These are phyloP conservation scores for Atkinsonella hypoxylon DNA, from an alignment of 2,329 filamentous ascomycete genomes.

Conservation along the genomic window DNA sequence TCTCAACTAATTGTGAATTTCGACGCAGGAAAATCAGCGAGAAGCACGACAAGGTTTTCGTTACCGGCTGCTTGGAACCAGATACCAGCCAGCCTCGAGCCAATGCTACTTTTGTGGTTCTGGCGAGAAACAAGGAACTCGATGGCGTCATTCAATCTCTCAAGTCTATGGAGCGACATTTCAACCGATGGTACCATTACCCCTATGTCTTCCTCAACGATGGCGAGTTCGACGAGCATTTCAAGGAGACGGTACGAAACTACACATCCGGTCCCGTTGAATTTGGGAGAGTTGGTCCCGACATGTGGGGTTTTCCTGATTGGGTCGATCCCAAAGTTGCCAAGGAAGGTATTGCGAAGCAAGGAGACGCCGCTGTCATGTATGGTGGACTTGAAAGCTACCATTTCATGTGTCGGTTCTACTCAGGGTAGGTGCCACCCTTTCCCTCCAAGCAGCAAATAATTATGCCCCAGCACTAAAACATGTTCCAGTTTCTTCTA, in stretches of 20 bases:
- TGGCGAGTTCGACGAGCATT: constrained; percentile 88
- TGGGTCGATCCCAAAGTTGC: constrained; percentile 93
- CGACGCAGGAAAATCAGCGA: constrained; percentile 78
- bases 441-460: background rate
- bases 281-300: constrained; percentile 82
- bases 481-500: constrained; percentile 63
- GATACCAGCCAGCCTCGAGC: constrained; percentile 69
- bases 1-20: background rate
- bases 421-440: constrained; percentile 63
- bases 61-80: constrained; percentile 74
- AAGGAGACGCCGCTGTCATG: constrained; percentile 96
- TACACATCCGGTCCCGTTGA: constrained; percentile 83
- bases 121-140: constrained; percentile 91
- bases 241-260: constrained; percentile 78
- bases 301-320: constrained; percentile 94
- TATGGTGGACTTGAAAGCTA: constrained; percentile 98
- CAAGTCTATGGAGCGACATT: constrained; percentile 96
- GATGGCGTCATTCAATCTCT: constrained; percentile 93
- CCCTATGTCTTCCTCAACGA: constrained; percentile 98
- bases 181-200: constrained; percentile 98
- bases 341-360: constrained; percentile 90
- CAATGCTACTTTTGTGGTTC: constrained; percentile 90
- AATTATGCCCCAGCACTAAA: constrained; percentile 11
- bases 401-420: constrained; percentile 98
- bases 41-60: constrained; percentile 93